Conservation (phyloP, 306 rosid genomes). For the Crataegus laevigata region DNA sequence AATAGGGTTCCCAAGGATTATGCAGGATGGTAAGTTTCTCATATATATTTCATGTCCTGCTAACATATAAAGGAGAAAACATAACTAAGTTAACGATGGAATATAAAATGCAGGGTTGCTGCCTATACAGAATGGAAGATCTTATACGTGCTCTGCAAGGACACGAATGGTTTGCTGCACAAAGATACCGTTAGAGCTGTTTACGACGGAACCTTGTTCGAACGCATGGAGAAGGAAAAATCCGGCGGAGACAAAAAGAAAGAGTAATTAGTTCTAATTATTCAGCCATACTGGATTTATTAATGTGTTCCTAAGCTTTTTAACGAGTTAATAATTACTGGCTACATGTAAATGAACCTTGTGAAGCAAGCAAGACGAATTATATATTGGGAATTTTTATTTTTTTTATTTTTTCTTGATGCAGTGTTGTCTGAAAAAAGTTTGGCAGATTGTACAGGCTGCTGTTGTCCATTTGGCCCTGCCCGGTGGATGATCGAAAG, state of each 20-base stretch:
- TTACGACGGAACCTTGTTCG: slow-evolving; percentile 83
- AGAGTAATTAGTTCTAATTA: slow-evolving; percentile 4
- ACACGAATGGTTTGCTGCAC: slow-evolving; percentile 53
- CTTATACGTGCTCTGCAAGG: slow-evolving; percentile 63
- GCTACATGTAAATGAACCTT: neutral
- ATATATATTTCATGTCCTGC: neutral
- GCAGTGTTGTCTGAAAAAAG: slow-evolving; percentile 12
- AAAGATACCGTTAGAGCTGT: slow-evolving; percentile 52
- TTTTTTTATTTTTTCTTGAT: neutral
- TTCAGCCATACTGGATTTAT: neutral
- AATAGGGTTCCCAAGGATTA: slow-evolving; percentile 55
- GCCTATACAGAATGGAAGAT: slow-evolving; percentile 54
- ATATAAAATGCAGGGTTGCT: slow-evolving; percentile 33
- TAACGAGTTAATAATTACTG: neutral
- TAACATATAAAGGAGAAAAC: neutral
- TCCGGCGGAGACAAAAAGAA: slow-evolving; percentile 21
- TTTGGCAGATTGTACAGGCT: neutral
- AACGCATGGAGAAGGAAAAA: slow-evolving; percentile 39
- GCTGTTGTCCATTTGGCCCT: neutral
- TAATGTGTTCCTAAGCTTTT: neutral
- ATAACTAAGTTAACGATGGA: neutral
- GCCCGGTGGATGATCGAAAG: neutral
- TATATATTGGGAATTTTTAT: neutral
- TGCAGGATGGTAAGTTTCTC: slow-evolving; percentile 47
- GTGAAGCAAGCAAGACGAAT: neutral